phyloP scores from a whole-genome alignment of 2,329 filamentous ascomycete species.

The Gnomoniopsis sp. region DNA sequence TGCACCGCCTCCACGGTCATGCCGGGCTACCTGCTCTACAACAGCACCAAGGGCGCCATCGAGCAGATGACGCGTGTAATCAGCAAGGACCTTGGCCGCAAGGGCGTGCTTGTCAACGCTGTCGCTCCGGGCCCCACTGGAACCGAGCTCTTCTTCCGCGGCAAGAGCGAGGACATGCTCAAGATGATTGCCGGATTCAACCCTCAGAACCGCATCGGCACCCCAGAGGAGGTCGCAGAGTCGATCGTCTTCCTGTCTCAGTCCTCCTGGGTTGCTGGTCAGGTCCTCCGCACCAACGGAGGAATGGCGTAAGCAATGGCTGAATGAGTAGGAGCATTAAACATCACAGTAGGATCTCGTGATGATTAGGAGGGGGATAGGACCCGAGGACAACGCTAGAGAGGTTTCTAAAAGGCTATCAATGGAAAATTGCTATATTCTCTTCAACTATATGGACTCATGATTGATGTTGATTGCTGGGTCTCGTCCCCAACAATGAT shows the following conservation, averaged over 20 bases:
- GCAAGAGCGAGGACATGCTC: slow-evolving; percentile 43
- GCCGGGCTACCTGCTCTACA: slow-evolving; percentile 50
- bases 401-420: too few species aligned
- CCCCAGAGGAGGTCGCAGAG: slow-evolving; percentile 48
- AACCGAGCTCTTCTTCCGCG: slow-evolving; percentile 52
- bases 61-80: slow-evolving; percentile 55
- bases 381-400: too few species aligned
- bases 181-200: slow-evolving; percentile 36
- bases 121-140: slow-evolving; percentile 37
- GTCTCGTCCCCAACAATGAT: too few species aligned
- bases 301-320: slow-evolving; percentile 12
- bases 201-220: slow-evolving; percentile 43
- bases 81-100: slow-evolving; percentile 52
- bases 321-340: too few species aligned
- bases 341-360: too few species aligned
- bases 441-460: too few species aligned
- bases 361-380: too few species aligned
- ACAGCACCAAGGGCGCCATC: slow-evolving; percentile 53
- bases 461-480: too few species aligned
- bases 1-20: slow-evolving; percentile 41
- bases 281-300: slow-evolving; percentile 44
- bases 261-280: slow-evolving; percentile 42
- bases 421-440: too few species aligned
- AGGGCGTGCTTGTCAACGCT: slow-evolving; percentile 34
- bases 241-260: slow-evolving; percentile 37